phyloP scores from a whole-genome alignment of 441 rosid species.

The Arabidopsis lyrata region DNA sequence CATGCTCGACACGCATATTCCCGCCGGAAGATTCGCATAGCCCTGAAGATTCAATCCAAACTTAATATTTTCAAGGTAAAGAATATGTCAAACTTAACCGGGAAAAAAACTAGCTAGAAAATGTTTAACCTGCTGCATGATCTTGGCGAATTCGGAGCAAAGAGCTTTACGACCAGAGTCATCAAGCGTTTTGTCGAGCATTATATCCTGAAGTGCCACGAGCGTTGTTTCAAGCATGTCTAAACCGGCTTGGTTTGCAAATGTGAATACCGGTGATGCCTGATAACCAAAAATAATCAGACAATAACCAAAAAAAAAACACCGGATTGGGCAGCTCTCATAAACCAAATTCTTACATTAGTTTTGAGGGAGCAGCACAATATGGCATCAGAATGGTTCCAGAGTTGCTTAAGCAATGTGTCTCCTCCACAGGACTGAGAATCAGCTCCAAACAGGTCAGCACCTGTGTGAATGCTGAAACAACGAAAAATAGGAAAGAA shows the following conservation, averaged over 20 bases:
- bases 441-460: conserved; percentile 61
- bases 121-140: conserved; percentile 80
- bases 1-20: conserved; percentile 87
- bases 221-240: conserved; percentile 98
- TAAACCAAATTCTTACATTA: conserved; percentile 46
- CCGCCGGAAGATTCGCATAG: conserved; percentile 73
- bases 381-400: conserved; percentile 89
- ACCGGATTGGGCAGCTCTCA: background rate
- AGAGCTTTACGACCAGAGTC: conserved; percentile 83
- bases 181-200: conserved; percentile 89
- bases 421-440: conserved; percentile 59
- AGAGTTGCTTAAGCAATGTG: conserved; percentile 76
- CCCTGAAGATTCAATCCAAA: conserved; percentile 53
- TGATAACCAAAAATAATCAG: conserved; percentile 23
- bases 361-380: conserved; percentile 91
- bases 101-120: background rate
- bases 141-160: conserved; percentile 81
- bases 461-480: conserved; percentile 74
- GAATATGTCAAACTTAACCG: background rate
- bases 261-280: conserved; percentile 91
- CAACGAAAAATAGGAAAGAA: background rate
- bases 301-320: background rate
- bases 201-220: conserved; percentile 90
- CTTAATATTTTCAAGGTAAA: background rate
- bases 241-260: conserved; percentile 93